phyloP scores from a whole-genome alignment of 169 alveolate species.

The Theileria parva region DNA sequence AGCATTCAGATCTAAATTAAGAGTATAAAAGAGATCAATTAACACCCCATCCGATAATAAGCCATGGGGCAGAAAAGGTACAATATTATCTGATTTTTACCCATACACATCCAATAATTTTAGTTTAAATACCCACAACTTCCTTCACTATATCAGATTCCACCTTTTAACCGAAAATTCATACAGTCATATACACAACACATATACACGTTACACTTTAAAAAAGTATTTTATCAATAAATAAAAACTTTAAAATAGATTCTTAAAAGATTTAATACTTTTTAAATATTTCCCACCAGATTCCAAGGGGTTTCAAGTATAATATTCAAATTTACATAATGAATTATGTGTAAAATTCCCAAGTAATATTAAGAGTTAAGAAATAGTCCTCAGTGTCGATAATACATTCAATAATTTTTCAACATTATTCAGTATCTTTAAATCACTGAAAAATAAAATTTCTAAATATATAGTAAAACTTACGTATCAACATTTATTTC shows the following conservation, averaged over 20 bases:
- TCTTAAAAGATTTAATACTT: not conserved
- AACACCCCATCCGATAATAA: slow-evolving; percentile 9
- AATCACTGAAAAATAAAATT: slow-evolving; percentile 1
- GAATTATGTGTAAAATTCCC: not conserved
- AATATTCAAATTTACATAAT: not conserved
- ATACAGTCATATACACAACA: not conserved
- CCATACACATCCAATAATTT: not conserved
- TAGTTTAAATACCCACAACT: not conserved
- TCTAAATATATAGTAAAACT: not conserved
- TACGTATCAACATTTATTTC: slow-evolving; percentile 17
- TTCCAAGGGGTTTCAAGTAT: not conserved
- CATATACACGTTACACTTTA: not conserved
- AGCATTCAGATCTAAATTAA: not conserved
- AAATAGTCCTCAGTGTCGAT: not conserved
- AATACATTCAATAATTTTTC: slow-evolving; percentile 6
- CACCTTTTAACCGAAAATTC: not conserved
- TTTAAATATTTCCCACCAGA: not conserved
- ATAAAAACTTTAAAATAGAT: not conserved
- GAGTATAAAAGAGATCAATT: not conserved
- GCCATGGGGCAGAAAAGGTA: slow-evolving; percentile 19
- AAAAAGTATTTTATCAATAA: not conserved
- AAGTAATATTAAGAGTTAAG: not conserved
- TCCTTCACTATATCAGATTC: not conserved
- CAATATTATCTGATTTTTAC: not conserved
- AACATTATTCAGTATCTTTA: not conserved